Evolutionary conservation across 2,329 filamentous ascomycete species (phyloP), one percentile per base, ranked within the genome.

Genomic region (Ophiostoma australiae): DNA sequence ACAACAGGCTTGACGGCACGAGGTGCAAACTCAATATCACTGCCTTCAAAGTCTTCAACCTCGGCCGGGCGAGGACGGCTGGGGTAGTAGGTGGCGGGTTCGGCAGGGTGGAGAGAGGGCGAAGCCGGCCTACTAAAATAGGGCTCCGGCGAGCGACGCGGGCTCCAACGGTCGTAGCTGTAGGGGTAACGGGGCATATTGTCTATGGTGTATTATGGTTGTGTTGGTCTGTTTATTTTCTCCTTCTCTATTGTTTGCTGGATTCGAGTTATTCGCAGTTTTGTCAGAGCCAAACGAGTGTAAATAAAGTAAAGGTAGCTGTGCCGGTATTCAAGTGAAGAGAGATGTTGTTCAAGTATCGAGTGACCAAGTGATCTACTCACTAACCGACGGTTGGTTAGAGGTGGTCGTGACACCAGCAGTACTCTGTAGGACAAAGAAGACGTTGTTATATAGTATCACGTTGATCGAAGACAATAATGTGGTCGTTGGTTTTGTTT

Each of bases 11-110:
- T 33, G 58, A 63, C 58, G 27, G 35, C 20, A 8, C 63, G 63
- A 10, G 63, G 63, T 20, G 35, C 63, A 39, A 66, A 66, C 63
- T 66, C 63, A 35, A 39, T 8, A 1, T 66, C 63, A 20, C 63
- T 66, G 33, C 63, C 63, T 15, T 66, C 33, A 39, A 66, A 66
- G 63, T 39, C 35, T 23, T 66, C 63, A 20, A 66, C 35, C 20
- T 39, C 33, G 20, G 35, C 63, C 7, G 63, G 35, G 4, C 63
- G 63, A 10, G 63, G 63, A 23, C 63, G 35, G n/a, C 35, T 31
- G 13, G 61, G 13, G 4, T 41, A 17, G 39, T 69, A 55, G 0
- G 5, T 7, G 11, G 27, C 8, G 23, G 17, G n/a, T 11, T 20
- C 8, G 20, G 44, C 15, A 10, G 52, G 27, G n/a, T 8, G 7